phyloP scores from a whole-genome alignment of 768 basidiomycete genomes.

The Fibroporia radiculosa region DNA sequence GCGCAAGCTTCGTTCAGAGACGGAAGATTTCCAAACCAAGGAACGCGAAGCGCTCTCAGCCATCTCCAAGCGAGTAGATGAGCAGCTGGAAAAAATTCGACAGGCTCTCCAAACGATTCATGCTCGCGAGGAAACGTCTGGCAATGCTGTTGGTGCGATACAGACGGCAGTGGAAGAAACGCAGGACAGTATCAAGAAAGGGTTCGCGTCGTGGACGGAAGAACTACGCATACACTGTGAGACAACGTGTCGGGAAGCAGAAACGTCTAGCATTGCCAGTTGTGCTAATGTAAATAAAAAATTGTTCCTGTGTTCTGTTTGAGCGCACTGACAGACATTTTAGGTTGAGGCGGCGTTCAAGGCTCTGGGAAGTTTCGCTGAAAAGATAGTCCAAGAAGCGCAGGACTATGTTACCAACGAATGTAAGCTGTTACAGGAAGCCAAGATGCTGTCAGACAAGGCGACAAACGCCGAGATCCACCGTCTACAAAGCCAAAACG shows the following conservation, averaged over 20 bases:
- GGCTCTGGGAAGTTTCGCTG: slow-evolving; percentile 50
- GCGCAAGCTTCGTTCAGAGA: slow-evolving; percentile 44
- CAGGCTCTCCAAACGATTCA: slow-evolving; percentile 47
- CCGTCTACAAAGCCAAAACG: slow-evolving; percentile 67
- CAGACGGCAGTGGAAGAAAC: slow-evolving; percentile 44
- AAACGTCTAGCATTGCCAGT: slow-evolving; percentile 34
- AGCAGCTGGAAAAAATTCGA: slow-evolving; percentile 49
- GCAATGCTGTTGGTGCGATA: slow-evolving; percentile 41
- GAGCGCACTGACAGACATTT: not conserved
- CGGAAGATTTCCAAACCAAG: slow-evolving; percentile 46
- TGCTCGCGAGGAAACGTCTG: slow-evolving; percentile 45
- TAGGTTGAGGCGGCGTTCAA: slow-evolving; percentile 52
- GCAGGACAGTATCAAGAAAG: slow-evolving; percentile 42
- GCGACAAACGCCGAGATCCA: slow-evolving; percentile 45
- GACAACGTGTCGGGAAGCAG: slow-evolving; percentile 38
- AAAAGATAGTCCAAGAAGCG: slow-evolving; percentile 51
- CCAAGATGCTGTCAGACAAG: slow-evolving; percentile 39
- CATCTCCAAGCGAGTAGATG: slow-evolving; percentile 47
- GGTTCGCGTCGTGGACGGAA: slow-evolving; percentile 50
- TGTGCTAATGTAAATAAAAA: slow-evolving; percentile 33
- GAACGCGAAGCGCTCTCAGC: slow-evolving; percentile 46
- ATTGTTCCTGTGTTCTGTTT: not conserved
- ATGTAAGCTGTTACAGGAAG: slow-evolving; percentile 39
- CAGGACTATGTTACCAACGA: slow-evolving; percentile 50
- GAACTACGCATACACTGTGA: slow-evolving; percentile 42